Evolutionary conservation across 805 yeast species (phyloP).

Genomic region (Candida ficus): DNA sequence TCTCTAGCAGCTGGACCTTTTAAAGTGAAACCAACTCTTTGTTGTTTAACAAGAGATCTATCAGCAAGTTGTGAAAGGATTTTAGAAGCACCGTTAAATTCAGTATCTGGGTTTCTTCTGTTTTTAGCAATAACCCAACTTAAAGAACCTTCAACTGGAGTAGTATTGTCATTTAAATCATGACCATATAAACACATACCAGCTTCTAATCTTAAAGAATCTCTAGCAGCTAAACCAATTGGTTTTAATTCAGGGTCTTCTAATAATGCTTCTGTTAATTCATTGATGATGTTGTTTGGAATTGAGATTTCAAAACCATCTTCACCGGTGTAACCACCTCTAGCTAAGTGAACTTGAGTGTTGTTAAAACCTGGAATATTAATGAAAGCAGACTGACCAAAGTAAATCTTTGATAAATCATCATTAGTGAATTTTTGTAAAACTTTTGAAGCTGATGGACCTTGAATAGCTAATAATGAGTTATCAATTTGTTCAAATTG

Average conservation of each 20-base stretch:
- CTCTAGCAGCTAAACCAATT: slow-evolving; percentile 97
- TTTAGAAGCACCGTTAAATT: slow-evolving; percentile 72
- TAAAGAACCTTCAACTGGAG: slow-evolving; percentile 87
- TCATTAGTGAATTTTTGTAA: slow-evolving; percentile 58
- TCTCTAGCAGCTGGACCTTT: slow-evolving; percentile 93
- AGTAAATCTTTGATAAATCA: slow-evolving; percentile 57
- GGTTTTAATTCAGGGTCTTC: slow-evolving; percentile 61
- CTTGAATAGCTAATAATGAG: slow-evolving; percentile 86
- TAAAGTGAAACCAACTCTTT: slow-evolving; percentile 68
- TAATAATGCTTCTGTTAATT: slow-evolving; percentile 56
- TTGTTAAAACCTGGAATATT: slow-evolving; percentile 30
- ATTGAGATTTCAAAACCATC: slow-evolving; percentile 95
- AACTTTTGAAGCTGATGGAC: slow-evolving; percentile 74
- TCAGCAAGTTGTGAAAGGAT: slow-evolving; percentile 69
- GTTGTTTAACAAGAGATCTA: slow-evolving; percentile 47
- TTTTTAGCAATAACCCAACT: slow-evolving; percentile 86
- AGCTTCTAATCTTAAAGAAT: slow-evolving; percentile 90
- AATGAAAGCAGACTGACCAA: slow-evolving; percentile 53
- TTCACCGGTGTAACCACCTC: slow-evolving; percentile 98
- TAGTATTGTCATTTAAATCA: slow-evolving; percentile 70
- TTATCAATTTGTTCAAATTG: slow-evolving; percentile 52
- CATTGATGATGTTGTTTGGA: slow-evolving; percentile 51
- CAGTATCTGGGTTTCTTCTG: slow-evolving; percentile 48
- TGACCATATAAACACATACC: slow-evolving; percentile 98
- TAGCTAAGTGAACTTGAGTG: slow-evolving; percentile 64